These are phyloP conservation scores for Sporopachydermia lactativora DNA, from an alignment of 805 yeast species.

Conservation along the genomic window DNA sequence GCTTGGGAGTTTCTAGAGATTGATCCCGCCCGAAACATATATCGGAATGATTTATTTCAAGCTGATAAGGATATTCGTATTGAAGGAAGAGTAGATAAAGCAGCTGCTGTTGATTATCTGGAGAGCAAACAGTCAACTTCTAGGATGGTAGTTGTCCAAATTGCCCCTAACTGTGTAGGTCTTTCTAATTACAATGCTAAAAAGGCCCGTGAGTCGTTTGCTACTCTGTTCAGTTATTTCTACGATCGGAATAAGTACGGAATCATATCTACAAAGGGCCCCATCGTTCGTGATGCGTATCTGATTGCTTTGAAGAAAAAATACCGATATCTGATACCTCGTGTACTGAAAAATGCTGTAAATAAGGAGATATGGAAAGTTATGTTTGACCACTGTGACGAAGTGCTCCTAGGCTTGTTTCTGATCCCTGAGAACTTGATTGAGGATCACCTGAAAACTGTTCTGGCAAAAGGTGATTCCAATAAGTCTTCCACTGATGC, in stretches of 20 bases:
- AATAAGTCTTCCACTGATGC: too few species aligned
- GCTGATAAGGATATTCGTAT: conserved; percentile 24
- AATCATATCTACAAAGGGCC: conserved; percentile 36
- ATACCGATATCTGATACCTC: conserved; percentile 6
- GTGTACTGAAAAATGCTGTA: background rate
- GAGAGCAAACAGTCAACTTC: conserved; percentile 10
- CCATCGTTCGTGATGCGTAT: conserved; percentile 50
- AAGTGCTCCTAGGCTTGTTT: background rate
- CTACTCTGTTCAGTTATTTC: conserved; percentile 32
- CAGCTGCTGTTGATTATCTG: conserved; percentile 44
- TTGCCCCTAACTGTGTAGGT: conserved; percentile 10
- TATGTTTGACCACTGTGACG: background rate
- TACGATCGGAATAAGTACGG: conserved; percentile 36
- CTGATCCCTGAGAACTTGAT: background rate
- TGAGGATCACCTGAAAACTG: background rate
- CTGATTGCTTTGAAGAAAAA: conserved; percentile 25
- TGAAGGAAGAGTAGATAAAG: conserved; percentile 48
- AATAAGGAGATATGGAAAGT: background rate
- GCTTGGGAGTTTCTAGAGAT: conserved; percentile 18
- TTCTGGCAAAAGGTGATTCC: too few species aligned
- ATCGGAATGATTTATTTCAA: conserved; percentile 14
- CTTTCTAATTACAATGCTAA: conserved; percentile 14
- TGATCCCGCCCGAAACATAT: conserved; percentile 5
- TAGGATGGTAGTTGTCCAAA: background rate
- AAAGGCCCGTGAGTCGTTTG: conserved; percentile 14